phyloP scores from a whole-genome alignment of 176 grass and related monocot genomes.

The Otatea glauca region DNA sequence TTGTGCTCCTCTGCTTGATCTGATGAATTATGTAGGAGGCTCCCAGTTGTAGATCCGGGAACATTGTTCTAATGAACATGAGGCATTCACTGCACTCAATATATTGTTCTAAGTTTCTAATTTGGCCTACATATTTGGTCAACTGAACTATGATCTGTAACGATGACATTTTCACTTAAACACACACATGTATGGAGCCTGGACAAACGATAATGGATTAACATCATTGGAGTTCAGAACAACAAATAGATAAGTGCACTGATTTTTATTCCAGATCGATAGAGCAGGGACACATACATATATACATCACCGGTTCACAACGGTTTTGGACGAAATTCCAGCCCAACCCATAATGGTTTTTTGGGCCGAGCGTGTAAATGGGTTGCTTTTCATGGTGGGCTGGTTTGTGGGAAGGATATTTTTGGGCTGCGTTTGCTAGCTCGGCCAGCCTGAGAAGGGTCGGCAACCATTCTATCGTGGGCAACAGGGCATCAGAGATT shows the following conservation, averaged over 20 bases:
- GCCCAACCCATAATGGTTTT: too few relatives aligned
- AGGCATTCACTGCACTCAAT: background rate
- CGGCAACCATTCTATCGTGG: too few relatives aligned
- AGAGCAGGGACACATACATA: background rate
- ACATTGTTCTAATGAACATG: background rate
- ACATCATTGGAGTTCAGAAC: too few relatives aligned
- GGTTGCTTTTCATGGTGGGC: too few relatives aligned
- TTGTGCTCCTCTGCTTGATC: background rate
- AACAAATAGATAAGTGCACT: too few relatives aligned
- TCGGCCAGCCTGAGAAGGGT: too few relatives aligned
- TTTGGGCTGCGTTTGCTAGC: too few relatives aligned
- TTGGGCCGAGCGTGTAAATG: too few relatives aligned
- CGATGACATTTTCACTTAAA: background rate
- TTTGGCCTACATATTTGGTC: background rate
- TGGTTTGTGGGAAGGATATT: too few relatives aligned
- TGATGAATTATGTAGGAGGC: conserved; percentile 2
- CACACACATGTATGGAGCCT: background rate
- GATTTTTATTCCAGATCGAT: conserved; percentile 15
- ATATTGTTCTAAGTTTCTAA: background rate
- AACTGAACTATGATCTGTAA: background rate
- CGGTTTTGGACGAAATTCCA: too few relatives aligned
- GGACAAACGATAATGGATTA: background rate
- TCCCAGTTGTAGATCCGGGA: background rate
- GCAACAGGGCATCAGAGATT: too few relatives aligned
- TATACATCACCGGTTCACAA: too few relatives aligned